These are phyloP conservation scores for Cyclospora cayetanensis DNA, from an alignment of 169 alveolate genomes.

Conservation along the genomic window DNA sequence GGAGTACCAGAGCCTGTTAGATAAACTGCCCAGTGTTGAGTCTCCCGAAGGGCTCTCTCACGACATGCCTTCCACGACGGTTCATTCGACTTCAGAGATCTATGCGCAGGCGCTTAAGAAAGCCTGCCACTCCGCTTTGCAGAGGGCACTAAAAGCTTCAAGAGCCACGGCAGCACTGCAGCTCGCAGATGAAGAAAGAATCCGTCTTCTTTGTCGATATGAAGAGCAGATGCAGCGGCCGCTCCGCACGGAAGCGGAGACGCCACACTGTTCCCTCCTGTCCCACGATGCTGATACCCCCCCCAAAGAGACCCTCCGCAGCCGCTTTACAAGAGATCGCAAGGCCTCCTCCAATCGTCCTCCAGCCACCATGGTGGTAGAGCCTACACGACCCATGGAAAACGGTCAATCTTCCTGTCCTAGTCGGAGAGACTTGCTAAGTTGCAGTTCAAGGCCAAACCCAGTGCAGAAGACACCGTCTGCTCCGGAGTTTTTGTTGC, in stretches of 20 bases:
- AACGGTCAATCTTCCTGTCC: too few relatives aligned
- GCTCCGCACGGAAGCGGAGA: background rate
- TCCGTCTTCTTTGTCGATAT: background rate
- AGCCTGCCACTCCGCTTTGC: conserved; percentile 4
- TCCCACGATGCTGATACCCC: too few relatives aligned
- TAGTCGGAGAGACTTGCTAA: too few relatives aligned
- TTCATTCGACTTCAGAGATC: too few relatives aligned
- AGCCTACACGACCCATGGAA: too few relatives aligned
- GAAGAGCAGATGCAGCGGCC: background rate
- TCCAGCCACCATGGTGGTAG: too few relatives aligned
- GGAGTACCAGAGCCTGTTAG: background rate
- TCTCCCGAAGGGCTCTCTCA: background rate
- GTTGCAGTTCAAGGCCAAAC: too few relatives aligned
- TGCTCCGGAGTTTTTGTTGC: background rate
- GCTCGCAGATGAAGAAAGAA: conserved; percentile 10
- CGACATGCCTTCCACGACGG: background rate
- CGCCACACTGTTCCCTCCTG: too few relatives aligned
- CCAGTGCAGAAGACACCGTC: too few relatives aligned
- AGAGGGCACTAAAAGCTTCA: background rate
- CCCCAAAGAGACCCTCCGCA: too few relatives aligned
- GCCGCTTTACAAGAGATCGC: too few relatives aligned
- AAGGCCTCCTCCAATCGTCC: too few relatives aligned
- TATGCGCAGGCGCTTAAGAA: background rate
- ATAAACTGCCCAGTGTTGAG: background rate
- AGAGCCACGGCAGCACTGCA: background rate